A percentile compares a stretch with the other conserved stretches of the same genome.
These are phyloP conservation scores for Ormosia semicastrata DNA, from an alignment of 306 rosid species.

Conservation along the genomic window DNA sequence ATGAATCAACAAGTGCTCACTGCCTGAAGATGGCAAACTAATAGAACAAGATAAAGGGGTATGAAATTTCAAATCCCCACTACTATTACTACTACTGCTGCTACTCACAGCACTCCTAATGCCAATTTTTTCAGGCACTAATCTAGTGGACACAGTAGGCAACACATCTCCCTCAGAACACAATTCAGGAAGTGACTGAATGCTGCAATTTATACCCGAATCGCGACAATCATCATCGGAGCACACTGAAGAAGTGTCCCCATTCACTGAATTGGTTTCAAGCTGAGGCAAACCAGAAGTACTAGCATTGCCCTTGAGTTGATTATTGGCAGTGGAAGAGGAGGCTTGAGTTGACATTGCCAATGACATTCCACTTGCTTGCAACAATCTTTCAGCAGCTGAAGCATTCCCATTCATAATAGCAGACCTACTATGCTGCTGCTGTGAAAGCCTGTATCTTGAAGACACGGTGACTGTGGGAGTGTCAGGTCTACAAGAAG, in stretches of 20 bases:
- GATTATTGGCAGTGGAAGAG: not conserved
- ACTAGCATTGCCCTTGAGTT: conserved; percentile 16
- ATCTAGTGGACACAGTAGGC: conserved; percentile 51
- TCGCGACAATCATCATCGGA: conserved; percentile 30
- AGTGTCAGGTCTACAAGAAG: conserved; percentile 59
- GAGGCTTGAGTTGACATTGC: conserved; percentile 19
- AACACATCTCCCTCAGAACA: conserved; percentile 51
- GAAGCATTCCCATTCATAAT: conserved; percentile 35
- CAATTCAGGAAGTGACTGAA: conserved; percentile 62
- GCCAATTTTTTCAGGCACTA: conserved; percentile 40
- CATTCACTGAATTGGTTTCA: conserved; percentile 13
- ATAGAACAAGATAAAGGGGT: conserved; percentile 52
- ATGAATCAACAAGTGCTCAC: conserved; percentile 28
- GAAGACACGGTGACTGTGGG: conserved; percentile 52
- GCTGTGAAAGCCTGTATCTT: conserved; percentile 49
- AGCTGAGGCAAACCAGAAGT: conserved; percentile 17
- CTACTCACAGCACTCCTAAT: conserved; percentile 16
- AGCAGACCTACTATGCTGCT: conserved; percentile 31
- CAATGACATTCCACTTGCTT: conserved; percentile 52
- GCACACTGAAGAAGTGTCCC: conserved; percentile 16
- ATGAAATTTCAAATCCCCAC: conserved; percentile 42
- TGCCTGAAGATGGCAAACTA: conserved; percentile 36
- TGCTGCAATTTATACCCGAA: conserved; percentile 34
- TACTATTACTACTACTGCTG: not conserved
- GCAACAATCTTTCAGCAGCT: conserved; percentile 63